phyloP scores from a whole-genome alignment of 2,329 filamentous ascomycete genomes.

The Phialemoniopsis sp. region DNA sequence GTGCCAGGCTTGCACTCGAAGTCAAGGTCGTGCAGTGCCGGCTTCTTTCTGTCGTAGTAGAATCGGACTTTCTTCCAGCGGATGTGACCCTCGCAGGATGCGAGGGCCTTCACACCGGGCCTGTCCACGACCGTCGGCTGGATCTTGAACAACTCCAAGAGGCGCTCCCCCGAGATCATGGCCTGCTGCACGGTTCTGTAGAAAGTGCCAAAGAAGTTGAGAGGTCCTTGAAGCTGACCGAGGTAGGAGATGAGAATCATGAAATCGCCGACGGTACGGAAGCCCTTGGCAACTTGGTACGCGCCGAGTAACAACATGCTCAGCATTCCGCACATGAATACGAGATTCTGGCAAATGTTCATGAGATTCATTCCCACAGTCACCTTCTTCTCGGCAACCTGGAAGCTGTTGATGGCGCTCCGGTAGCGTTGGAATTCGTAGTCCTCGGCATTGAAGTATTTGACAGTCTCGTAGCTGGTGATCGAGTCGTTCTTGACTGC shows the following conservation, averaged over 20 bases:
- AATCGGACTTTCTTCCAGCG: constrained; percentile 87
- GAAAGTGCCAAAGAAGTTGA: constrained; percentile 91
- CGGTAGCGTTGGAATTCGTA: constrained; percentile 76
- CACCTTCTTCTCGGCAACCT: constrained; percentile 71
- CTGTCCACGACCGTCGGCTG: constrained; percentile 85
- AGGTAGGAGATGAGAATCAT: constrained; percentile 73
- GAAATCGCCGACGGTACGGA: constrained; percentile 66
- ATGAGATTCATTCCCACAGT: constrained; percentile 73
- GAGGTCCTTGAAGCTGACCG: constrained; percentile 72
- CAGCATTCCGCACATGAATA: constrained; percentile 75
- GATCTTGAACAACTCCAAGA: constrained; percentile 95
- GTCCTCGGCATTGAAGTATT: constrained; percentile 82
- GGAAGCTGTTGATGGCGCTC: constrained; percentile 65
- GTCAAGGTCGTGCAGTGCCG: constrained; percentile 76
- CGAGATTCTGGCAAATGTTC: constrained; percentile 75
- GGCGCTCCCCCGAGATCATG: constrained; percentile 94
- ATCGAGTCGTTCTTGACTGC: constrained; percentile 98
- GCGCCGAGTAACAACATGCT: constrained; percentile 70
- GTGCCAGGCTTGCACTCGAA: constrained; percentile 88
- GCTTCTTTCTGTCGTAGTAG: constrained; percentile 81
- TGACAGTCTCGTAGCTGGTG: constrained; percentile 95
- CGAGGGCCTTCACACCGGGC: constrained; percentile 58
- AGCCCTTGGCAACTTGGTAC: constrained; percentile 68
- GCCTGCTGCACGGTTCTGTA: constrained; percentile 94
- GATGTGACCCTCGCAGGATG: constrained; percentile 74